Evolutionary conservation across 1,284 basidiomycete genomes (phyloP).

Genomic region (Leccinum fallax): DNA sequence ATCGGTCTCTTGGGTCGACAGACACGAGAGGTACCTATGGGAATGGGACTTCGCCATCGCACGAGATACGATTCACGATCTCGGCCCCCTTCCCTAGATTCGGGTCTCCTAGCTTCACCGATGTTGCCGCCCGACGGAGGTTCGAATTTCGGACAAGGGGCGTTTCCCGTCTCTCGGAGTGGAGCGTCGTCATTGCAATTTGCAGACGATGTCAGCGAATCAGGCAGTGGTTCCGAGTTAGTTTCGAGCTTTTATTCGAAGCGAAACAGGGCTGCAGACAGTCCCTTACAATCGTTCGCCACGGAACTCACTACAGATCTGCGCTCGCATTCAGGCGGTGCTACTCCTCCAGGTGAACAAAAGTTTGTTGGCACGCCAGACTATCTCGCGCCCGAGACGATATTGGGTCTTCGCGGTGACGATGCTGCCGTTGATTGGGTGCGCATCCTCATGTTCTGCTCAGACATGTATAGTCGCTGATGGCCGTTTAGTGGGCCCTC

Average conservation of each 20-base stretch:
- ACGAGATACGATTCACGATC: constrained; percentile 69
- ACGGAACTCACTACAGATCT: constrained; percentile 81
- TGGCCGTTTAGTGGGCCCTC: constrained; percentile 79
- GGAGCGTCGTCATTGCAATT: constrained; percentile 67
- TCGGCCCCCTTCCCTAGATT: constrained; percentile 81
- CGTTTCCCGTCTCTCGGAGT: constrained; percentile 55
- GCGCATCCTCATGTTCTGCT: constrained; percentile 31
- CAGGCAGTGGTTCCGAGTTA: constrained; percentile 81
- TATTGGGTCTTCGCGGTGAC: constrained; percentile 94
- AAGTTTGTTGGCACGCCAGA: constrained; percentile 97
- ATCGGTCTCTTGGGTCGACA: constrained; percentile 98
- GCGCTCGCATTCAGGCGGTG: constrained; percentile 59
- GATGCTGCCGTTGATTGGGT: constrained; percentile 98
- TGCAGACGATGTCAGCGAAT: constrained; percentile 82
- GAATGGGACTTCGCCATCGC: constrained; percentile 51
- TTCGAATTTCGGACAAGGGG: constrained; percentile 82
- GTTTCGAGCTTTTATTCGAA: constrained; percentile 59
- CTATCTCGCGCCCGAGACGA: constrained; percentile 95
- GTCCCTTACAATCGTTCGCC: constrained; percentile 80
- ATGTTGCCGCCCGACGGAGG: constrained; percentile 64
- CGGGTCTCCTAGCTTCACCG: constrained; percentile 76
- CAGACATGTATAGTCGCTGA: constrained; percentile 16
- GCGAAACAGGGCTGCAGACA: constrained; percentile 62
- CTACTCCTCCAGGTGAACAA: constrained; percentile 78
- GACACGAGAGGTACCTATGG: constrained; percentile 76